Percentiles rank a stretch among this genome's conserved stretches.
Conservation (phyloP, 345 rosid species). For the Pseudoturritis turrita region DNA sequence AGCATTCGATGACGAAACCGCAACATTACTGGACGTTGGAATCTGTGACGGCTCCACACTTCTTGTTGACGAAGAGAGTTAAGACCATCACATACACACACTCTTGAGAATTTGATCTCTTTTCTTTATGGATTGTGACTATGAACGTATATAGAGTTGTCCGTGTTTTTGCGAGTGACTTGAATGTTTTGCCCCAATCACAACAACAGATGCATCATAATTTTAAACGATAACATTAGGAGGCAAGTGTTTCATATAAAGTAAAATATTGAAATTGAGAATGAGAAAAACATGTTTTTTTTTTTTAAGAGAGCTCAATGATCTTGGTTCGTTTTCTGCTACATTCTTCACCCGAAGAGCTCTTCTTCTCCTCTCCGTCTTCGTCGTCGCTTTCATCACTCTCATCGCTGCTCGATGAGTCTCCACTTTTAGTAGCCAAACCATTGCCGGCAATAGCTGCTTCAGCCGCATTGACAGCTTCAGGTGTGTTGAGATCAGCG, state of each 20-base stretch:
- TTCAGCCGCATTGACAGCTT: constrained; percentile 82
- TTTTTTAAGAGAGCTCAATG: constrained; percentile 15
- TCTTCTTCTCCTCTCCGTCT: not conserved
- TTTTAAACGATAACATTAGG: not conserved
- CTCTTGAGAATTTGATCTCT: not conserved
- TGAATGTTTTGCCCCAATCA: not conserved
- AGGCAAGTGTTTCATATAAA: not conserved
- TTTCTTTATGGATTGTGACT: not conserved
- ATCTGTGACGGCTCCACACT: constrained; percentile 55
- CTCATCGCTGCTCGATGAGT: constrained; percentile 36
- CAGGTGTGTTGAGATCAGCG: constrained; percentile 88
- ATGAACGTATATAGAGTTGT: not conserved
- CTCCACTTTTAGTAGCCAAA: constrained; percentile 28
- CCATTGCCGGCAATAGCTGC: constrained; percentile 48
- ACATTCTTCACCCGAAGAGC: not conserved
- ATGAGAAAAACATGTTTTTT: not conserved
- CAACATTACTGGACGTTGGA: constrained; percentile 64
- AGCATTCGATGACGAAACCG: constrained; percentile 71
- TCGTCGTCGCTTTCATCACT: constrained; percentile 4
- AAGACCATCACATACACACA: constrained; percentile 4
- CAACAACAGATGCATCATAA: not conserved
- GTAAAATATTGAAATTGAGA: not conserved
- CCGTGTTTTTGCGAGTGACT: not conserved
- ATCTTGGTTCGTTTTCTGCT: constrained; percentile 19
- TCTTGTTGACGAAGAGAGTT: constrained; percentile 69